Conservation (phyloP, 805 yeast species). For the Blastobotrys americana region DNA sequence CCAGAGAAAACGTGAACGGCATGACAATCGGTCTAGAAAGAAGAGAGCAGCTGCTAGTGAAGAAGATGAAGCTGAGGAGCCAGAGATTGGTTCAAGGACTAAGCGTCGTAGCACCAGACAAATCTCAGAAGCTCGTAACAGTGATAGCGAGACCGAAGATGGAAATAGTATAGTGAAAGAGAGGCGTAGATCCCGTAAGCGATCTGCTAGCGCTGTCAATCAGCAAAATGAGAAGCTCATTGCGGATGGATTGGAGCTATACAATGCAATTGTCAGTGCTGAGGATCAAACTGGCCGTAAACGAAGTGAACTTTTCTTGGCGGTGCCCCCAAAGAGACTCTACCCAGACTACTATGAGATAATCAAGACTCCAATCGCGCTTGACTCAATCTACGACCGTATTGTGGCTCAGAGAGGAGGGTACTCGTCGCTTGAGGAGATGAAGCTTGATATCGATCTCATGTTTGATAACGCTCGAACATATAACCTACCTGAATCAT, state of each 20-base stretch:
- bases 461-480: slow-evolving; percentile 64
- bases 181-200: slow-evolving; percentile 8
- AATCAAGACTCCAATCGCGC: slow-evolving; percentile 52
- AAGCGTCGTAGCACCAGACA: slow-evolving; percentile 14
- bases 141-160: slow-evolving; percentile 5
- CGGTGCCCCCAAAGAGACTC: slow-evolving; percentile 59
- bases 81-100: slow-evolving; percentile 6
- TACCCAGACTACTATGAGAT: slow-evolving; percentile 80
- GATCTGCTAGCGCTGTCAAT: slow-evolving; percentile 3
- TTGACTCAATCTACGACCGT: slow-evolving; percentile 45
- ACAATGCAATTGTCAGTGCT: slow-evolving; percentile 10
- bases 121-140: background rate
- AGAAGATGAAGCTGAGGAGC: slow-evolving; percentile 11
- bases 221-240: slow-evolving; percentile 11
- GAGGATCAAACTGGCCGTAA: slow-evolving; percentile 45
- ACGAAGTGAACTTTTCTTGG: slow-evolving; percentile 41
- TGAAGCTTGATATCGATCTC: slow-evolving; percentile 43
- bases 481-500: slow-evolving; percentile 62
- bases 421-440: slow-evolving; percentile 38
- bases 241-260: slow-evolving; percentile 12
- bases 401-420: slow-evolving; percentile 30
- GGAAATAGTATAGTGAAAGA: slow-evolving; percentile 3
- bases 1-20: slow-evolving; percentile 39
- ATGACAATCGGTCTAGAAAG: slow-evolving; percentile 23
- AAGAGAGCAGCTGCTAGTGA: slow-evolving; percentile 1